A percentile compares a stretch with the other conserved stretches of the same genome.
phyloP scores from a whole-genome alignment of 2,329 filamentous ascomycete species.

The Neonectria punicea region DNA sequence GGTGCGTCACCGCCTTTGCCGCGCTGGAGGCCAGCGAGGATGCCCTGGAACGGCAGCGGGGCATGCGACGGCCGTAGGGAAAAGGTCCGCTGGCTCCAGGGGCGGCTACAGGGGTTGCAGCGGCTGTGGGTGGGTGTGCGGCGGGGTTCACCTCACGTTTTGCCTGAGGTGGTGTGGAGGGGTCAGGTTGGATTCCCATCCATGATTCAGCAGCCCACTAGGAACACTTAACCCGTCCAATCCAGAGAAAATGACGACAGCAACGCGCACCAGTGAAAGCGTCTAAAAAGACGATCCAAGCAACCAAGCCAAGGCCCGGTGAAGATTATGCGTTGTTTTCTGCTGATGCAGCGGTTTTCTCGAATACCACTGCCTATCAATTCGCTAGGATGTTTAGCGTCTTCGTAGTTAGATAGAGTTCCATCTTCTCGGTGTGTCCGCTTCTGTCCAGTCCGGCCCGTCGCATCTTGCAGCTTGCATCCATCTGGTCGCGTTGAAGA shows the following conservation, averaged over 20 bases:
- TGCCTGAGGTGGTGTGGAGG: slow-evolving; percentile 18
- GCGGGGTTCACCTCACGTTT: slow-evolving; percentile 4
- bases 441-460: slow-evolving; percentile 33
- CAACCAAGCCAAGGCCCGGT: slow-evolving; percentile 13
- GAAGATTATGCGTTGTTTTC: slow-evolving; percentile 28
- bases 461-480: slow-evolving; percentile 1
- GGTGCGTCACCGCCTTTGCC: slow-evolving; percentile 36
- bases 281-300: slow-evolving; percentile 10
- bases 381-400: slow-evolving; percentile 9
- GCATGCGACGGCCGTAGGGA: background rate
- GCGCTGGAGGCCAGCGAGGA: background rate
- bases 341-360: slow-evolving; percentile 16
- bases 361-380: slow-evolving; percentile 34
- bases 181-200: slow-evolving; percentile 2
- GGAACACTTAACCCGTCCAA: slow-evolving; percentile 9
- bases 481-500: slow-evolving; percentile 30
- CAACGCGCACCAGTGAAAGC: slow-evolving; percentile 13
- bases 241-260: slow-evolving; percentile 24
- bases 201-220: slow-evolving; percentile 4
- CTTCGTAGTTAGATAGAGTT: background rate
- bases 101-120: slow-evolving; percentile 14
- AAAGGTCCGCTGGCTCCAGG: slow-evolving; percentile 3
- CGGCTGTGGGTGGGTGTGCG: slow-evolving; percentile 14
- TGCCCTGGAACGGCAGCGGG: slow-evolving; percentile 14
- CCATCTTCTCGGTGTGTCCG: slow-evolving; percentile 26